These are phyloP conservation scores for Mycena rebaudengoi DNA, from an alignment of 768 basidiomycete species.

Conservation along the genomic window DNA sequence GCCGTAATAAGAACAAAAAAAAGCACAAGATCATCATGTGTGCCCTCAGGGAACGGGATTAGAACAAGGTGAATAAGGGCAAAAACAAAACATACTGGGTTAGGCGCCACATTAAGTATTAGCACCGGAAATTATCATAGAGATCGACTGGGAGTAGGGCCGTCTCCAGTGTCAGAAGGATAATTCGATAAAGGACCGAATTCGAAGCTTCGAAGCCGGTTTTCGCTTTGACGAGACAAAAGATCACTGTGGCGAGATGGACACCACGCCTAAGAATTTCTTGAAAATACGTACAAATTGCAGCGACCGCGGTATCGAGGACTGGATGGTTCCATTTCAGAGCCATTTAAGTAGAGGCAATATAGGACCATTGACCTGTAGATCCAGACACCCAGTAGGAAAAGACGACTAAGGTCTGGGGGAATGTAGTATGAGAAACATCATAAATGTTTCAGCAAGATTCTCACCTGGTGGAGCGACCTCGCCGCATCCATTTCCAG, in stretches of 20 bases:
- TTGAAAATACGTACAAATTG: background rate
- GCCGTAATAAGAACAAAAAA: constrained; percentile 60
- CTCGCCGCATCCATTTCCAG: constrained; percentile 15
- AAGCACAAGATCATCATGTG: constrained; percentile 50
- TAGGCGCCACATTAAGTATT: constrained; percentile 30
- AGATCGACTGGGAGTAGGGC: constrained; percentile 44
- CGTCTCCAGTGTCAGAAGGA: constrained; percentile 41
- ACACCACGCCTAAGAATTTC: background rate
- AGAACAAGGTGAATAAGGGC: background rate
- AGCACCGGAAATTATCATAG: constrained; percentile 40
- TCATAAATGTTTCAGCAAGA: background rate
- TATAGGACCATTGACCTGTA: constrained; percentile 38
- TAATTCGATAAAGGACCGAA: constrained; percentile 41
- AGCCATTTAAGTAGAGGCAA: too few relatives aligned
- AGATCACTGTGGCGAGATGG: constrained; percentile 11
- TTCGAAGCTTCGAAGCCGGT: constrained; percentile 44
- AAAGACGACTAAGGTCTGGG: constrained; percentile 51
- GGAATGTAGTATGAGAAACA: background rate
- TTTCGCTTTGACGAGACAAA: constrained; percentile 27
- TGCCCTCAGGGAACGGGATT: constrained; percentile 29
- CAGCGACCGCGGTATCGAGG: constrained; percentile 45
- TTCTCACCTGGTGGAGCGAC: constrained; percentile 37
- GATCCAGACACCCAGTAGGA: constrained; percentile 57
- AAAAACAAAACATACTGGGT: constrained; percentile 38
- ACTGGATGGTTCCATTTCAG: constrained; percentile 33